Conservation (phyloP, 164 flowering plant species). For the Vitis rupestris region DNA sequence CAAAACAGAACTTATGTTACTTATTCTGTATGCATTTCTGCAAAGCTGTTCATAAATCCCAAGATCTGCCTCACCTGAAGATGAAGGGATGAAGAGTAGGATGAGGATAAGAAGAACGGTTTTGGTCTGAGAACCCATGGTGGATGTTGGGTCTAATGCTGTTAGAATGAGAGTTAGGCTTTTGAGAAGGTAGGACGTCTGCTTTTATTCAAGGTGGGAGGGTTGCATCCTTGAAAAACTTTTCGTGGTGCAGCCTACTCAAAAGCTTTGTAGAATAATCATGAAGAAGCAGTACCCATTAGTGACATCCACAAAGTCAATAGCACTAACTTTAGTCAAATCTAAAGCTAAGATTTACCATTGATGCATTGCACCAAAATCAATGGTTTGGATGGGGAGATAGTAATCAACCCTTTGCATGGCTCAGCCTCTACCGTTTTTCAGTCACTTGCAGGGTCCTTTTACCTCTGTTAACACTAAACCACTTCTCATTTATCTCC, state of each 20-base stretch:
- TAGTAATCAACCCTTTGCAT: no score
- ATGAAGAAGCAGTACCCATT: neutral
- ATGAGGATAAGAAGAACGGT: conserved; percentile 3
- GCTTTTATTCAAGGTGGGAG: neutral
- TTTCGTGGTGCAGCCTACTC: neutral
- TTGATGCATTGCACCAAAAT: no score
- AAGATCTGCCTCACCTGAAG: neutral
- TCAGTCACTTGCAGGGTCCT: no score
- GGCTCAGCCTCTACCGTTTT: no score
- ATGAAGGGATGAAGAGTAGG: neutral
- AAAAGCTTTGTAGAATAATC: conserved; percentile 9
- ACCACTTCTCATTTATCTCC: no score
- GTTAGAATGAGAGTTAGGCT: neutral
- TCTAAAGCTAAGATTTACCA: no score
- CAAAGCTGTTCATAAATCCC: no score
- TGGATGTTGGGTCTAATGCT: neutral
- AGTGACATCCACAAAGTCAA: neutral
- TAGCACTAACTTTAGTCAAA: neutral
- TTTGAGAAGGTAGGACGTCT: neutral
- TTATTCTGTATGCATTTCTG: no score
- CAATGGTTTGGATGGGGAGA: no score
- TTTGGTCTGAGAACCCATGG: neutral
- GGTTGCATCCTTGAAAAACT: neutral
- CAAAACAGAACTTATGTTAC: no score
- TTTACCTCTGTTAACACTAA: no score